These are phyloP conservation scores for Heritiera fomes DNA, from an alignment of 345 rosid species.

Conservation along the genomic window DNA sequence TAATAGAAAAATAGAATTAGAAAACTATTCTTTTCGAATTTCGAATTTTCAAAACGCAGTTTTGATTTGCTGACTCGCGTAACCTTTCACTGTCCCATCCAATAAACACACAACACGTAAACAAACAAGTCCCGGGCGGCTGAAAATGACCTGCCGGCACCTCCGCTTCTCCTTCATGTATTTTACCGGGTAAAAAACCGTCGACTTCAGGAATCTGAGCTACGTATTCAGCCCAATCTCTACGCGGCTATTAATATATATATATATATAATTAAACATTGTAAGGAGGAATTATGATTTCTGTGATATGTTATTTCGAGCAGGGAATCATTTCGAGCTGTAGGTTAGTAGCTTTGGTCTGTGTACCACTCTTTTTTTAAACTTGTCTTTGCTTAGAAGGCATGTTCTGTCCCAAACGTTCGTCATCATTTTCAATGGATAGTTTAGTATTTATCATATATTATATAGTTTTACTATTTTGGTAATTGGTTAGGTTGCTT, in stretches of 20 bases:
- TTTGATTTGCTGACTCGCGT: slow-evolving; percentile 12
- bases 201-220: slow-evolving; percentile 20
- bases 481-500: background rate
- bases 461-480: background rate
- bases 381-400: slow-evolving; percentile 44
- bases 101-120: slow-evolving; percentile 28
- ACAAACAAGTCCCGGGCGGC: slow-evolving; percentile 18
- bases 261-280: background rate
- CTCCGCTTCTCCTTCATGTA: background rate
- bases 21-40: slow-evolving; percentile 15
- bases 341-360: background rate
- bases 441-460: background rate
- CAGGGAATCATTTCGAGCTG: slow-evolving; percentile 26
- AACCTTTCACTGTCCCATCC: slow-evolving; percentile 1
- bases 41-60: slow-evolving; percentile 24
- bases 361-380: background rate
- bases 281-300: background rate
- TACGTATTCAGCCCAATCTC: slow-evolving; percentile 12
- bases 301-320: background rate
- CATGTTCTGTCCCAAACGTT: slow-evolving; percentile 33
- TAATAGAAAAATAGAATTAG: too few species aligned
- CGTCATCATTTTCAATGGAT: slow-evolving; percentile 20
- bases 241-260: background rate
- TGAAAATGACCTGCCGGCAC: slow-evolving; percentile 32
- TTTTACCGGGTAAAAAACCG: background rate